Percentiles rank a stretch among this genome's conserved stretches.
Conservation (phyloP, 768 basidiomycete species). For the Kwoniella sp. region DNA sequence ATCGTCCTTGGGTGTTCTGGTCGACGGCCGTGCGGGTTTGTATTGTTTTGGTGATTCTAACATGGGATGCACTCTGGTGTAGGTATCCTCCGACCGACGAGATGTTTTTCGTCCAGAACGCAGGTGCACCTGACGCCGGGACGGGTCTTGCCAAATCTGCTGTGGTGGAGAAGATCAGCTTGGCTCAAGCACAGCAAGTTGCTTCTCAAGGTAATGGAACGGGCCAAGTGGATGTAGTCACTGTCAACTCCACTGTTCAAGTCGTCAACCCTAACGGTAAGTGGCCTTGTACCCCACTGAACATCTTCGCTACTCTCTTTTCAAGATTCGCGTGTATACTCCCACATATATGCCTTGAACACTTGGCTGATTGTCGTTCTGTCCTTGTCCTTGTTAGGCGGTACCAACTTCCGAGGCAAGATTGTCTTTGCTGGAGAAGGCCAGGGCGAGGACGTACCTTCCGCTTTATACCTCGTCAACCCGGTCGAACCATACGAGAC, state of each 20-base stretch:
- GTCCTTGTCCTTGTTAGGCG: too few species aligned
- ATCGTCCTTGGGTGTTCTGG: too few species aligned
- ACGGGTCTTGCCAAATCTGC: slow-evolving; percentile 69
- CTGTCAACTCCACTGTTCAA: slow-evolving; percentile 14
- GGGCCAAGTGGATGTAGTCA: slow-evolving; percentile 40
- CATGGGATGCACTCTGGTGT: too few species aligned
- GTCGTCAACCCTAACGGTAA: slow-evolving; percentile 59
- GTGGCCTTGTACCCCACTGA: slow-evolving; percentile 23
- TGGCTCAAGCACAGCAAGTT: slow-evolving; percentile 60
- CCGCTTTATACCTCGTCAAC: slow-evolving; percentile 68
- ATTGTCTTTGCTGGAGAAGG: slow-evolving; percentile 69
- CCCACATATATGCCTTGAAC: too few species aligned
- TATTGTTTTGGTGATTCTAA: too few species aligned
- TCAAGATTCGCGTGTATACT: too few species aligned
- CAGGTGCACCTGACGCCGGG: slow-evolving; percentile 67
- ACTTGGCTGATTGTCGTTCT: too few species aligned
- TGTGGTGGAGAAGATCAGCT: slow-evolving; percentile 65
- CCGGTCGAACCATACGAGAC: slow-evolving; percentile 67
- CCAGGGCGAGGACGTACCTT: slow-evolving; percentile 63
- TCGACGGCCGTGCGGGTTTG: too few species aligned
- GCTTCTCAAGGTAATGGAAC: slow-evolving; percentile 62
- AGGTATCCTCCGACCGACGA: slow-evolving; percentile 67
- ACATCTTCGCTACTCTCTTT: slow-evolving; percentile 61
- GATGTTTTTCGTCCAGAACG: slow-evolving; percentile 72
- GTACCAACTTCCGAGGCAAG: slow-evolving; percentile 63